Evolutionary conservation across 2,329 filamentous ascomycete species (phyloP).

Genomic region (Grosmannia huntii): DNA sequence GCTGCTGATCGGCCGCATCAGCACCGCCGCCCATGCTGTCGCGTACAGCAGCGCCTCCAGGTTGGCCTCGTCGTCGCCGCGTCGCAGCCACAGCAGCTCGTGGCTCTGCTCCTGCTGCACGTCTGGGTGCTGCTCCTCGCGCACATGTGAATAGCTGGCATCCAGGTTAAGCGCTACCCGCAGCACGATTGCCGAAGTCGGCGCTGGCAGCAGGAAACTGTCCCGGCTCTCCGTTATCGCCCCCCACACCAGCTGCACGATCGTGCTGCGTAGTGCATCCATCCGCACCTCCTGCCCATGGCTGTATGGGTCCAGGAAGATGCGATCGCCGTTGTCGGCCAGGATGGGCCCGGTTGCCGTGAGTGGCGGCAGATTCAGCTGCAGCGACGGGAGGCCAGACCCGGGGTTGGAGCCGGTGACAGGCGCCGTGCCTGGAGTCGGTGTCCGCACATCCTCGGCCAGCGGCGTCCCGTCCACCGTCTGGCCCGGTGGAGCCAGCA

Average conservation of each 20-base stretch:
- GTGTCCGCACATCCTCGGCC: not conserved
- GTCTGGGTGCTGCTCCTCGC: constrained; percentile 22
- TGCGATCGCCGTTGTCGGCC: constrained; percentile 30
- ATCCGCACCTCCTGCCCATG: constrained; percentile 53
- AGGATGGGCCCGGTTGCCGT: not conserved
- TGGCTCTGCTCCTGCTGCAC: not conserved
- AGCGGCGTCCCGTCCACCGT: constrained; percentile 43
- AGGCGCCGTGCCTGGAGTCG: not conserved
- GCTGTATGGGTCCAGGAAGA: constrained; percentile 78
- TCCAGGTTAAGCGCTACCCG: constrained; percentile 73
- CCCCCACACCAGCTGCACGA: constrained; percentile 37
- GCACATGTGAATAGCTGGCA: constrained; percentile 39
- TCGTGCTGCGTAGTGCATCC: constrained; percentile 41
- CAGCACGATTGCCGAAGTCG: constrained; percentile 54
- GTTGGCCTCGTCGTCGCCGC: constrained; percentile 41
- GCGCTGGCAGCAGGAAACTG: constrained; percentile 50
- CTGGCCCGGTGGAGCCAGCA: constrained; percentile 47
- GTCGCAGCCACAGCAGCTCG: not conserved
- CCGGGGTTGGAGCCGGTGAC: not conserved
- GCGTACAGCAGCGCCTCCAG: constrained; percentile 53
- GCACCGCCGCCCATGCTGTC: constrained; percentile 56
- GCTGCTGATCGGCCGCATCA: constrained; percentile 35
- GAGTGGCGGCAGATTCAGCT: not conserved
- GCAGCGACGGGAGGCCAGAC: not conserved
- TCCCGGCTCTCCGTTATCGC: constrained; percentile 23